Base-by-base conservation (phyloP, 2,329 filamentous ascomycete genomes). In the Fusarium sp. region DNA sequence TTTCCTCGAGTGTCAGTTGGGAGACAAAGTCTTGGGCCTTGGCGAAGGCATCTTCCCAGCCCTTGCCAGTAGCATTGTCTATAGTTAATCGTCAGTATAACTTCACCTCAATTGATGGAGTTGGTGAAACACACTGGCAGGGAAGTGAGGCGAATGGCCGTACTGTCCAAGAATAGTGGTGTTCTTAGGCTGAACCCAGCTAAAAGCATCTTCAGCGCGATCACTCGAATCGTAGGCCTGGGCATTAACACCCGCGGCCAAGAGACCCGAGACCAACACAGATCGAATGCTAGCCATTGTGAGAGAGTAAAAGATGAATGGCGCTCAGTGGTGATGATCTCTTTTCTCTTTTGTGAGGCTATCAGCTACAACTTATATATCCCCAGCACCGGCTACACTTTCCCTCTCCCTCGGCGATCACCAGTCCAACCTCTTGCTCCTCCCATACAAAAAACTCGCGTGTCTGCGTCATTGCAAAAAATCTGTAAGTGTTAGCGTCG, bases 121-220 rank as follows among this genome's bases (percentile, higher is more conserved):
- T 17, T 20, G 24, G 9, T 28, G 34, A 12, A 80, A 80, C 83
- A 66, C 77, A 85, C 83, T 82, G 39, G 81, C 81, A 26, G 83
- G 82, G 20, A 82, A 79, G 6, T 82, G 67, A 15, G 80, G 80
- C 9, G 82, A 83, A 74, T 83, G 80, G 22, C 83, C 83, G 45
- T 84, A 84, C 24, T 78, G 81, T 30, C 80, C 81, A 18, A 84
- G 77, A 44, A 84, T 84, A 30, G 81, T 83, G 8, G 83, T 85
- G 75, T 85, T 81, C 56, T 80, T 66, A 8, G 83, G 83, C 72
- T 85, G 83, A n/a, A 84, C 79, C 68, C 81, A 82, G 68, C 70
- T 79, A 70, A 84, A 85, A 51, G 79, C 78, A 41, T 79, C 79
- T 32, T 77, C 75, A 34, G 59, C 42, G 30, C 79, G 78, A 8